Conservation (phyloP, 176 grass and related monocot species). For the Coix lacrymajobi region DNA sequence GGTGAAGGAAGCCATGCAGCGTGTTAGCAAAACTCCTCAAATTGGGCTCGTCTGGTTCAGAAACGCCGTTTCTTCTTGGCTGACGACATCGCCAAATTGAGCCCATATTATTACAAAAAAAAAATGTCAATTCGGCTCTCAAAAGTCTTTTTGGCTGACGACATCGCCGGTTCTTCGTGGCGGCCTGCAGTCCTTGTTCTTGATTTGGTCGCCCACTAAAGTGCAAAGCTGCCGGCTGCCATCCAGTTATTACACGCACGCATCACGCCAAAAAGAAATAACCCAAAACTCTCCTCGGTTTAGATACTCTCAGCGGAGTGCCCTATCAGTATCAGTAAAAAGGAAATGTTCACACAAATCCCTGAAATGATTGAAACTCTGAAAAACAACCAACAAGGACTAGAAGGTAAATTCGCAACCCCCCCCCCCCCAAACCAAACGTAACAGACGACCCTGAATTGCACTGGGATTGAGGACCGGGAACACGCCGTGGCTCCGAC, state of each 20-base stretch:
- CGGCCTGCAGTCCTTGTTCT: background rate
- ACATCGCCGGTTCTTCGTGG: background rate
- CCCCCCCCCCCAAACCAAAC: too few species aligned
- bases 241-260: background rate
- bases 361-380: background rate
- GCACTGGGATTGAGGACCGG: background rate
- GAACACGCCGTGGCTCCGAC: constrained; percentile 41
- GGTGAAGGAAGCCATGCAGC: background rate
- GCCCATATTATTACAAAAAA: background rate
- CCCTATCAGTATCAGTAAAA: background rate
- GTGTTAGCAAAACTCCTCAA: too few species aligned
- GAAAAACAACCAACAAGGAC: background rate
- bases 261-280: background rate
- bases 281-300: background rate
- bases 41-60: background rate
- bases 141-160: background rate
- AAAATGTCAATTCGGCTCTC: background rate
- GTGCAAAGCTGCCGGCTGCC: background rate
- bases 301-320: background rate
- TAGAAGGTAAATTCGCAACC: background rate
- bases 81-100: too few species aligned
- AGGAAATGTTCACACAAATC: background rate
- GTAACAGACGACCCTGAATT: background rate
- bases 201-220: constrained; percentile 47
- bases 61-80: too few species aligned